A percentile compares a stretch with the other conserved stretches of the same genome.
Conservation (phyloP, 768 basidiomycete species). For the Naematelia aurantialba region DNA sequence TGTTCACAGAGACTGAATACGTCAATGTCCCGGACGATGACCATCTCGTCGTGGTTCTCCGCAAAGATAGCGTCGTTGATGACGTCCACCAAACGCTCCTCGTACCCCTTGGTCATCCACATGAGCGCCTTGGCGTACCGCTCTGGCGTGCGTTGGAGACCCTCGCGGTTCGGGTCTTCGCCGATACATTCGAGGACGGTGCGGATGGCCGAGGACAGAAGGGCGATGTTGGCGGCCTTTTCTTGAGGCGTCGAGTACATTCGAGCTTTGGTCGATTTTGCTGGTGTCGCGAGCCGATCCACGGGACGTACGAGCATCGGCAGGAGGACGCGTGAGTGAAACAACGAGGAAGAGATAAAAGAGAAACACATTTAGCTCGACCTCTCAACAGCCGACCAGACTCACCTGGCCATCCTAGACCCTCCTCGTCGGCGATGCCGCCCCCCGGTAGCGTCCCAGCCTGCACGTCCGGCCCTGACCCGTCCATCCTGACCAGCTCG, state of each 20-base stretch:
- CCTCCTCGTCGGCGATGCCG: slow-evolving; percentile 52
- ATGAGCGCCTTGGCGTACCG: slow-evolving; percentile 93
- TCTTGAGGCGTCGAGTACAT: slow-evolving; percentile 75
- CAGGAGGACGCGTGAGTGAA: not conserved
- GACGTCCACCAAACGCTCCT: slow-evolving; percentile 91
- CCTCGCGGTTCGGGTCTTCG: slow-evolving; percentile 94
- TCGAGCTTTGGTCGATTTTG: slow-evolving; percentile 82
- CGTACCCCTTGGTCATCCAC: slow-evolving; percentile 99
- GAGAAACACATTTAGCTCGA: not conserved
- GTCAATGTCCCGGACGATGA: slow-evolving; percentile 94
- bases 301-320: not conserved
- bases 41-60: slow-evolving; percentile 99
- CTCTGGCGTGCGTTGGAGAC: slow-evolving; percentile 83
- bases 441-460: slow-evolving; percentile 6
- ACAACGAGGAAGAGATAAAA: not conserved
- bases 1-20: slow-evolving; percentile 97
- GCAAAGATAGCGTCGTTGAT: slow-evolving; percentile 98
- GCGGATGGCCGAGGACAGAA: slow-evolving; percentile 77
- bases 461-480: slow-evolving; percentile 53
- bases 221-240: slow-evolving; percentile 66
- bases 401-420: slow-evolving; percentile 89
- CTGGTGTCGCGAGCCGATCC: too few species aligned
- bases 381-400: slow-evolving; percentile 7
- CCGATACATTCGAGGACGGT: slow-evolving; percentile 95
- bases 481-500: slow-evolving; percentile 28